Conservation (phyloP, 768 basidiomycete species). For the Xerocomus potaroensis region DNA sequence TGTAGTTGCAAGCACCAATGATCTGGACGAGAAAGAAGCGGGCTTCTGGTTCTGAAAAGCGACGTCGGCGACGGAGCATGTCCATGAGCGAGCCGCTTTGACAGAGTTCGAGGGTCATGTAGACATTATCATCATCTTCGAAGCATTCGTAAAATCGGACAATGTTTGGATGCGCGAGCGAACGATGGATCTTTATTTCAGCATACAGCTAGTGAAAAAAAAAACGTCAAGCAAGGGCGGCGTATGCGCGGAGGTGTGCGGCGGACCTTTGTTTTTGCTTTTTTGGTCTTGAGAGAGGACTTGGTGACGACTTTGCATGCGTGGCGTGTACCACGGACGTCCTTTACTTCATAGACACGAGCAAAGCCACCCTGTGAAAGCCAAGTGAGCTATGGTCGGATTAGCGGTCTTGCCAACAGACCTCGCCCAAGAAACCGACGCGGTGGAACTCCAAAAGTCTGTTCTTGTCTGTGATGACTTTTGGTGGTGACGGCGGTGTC, state of each 20-base stretch:
- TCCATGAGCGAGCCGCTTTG: conserved; percentile 88
- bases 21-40: conserved; percentile 93
- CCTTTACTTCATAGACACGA: conserved; percentile 92
- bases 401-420: conserved; percentile 22
- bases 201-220: conserved; percentile 71
- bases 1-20: conserved; percentile 94
- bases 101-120: conserved; percentile 95
- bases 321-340: conserved; percentile 53
- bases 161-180: conserved; percentile 88
- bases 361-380: conserved; percentile 82
- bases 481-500: conserved; percentile 76
- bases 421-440: conserved; percentile 88
- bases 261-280: conserved; percentile 93
- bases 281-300: conserved; percentile 86
- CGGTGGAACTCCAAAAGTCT: conserved; percentile 57
- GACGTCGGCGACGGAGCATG: conserved; percentile 79
- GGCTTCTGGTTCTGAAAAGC: conserved; percentile 89
- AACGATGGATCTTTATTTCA: conserved; percentile 96
- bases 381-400: background rate
- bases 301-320: conserved; percentile 98
- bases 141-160: conserved; percentile 92
- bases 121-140: conserved; percentile 93
- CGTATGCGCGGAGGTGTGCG: too few species aligned
- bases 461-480: conserved; percentile 63
- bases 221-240: too few species aligned